Conservation (phyloP, 805 yeast genomes). For the Phaffomyces antillensis region DNA sequence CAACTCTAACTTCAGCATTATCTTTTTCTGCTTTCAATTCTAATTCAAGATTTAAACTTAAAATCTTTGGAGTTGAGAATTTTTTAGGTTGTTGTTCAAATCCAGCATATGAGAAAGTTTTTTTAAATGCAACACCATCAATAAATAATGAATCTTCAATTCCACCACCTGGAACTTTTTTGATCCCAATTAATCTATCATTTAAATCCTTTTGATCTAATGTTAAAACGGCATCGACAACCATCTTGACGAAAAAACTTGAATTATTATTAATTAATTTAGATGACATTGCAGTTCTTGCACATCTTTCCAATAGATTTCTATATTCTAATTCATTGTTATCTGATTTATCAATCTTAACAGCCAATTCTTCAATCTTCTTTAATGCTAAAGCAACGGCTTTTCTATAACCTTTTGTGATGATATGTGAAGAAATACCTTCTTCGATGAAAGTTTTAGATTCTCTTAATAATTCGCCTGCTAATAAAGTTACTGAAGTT, state of each 20-base stretch:
- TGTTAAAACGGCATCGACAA: constrained; percentile 87
- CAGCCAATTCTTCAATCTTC: constrained; percentile 67
- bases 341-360: constrained; percentile 50
- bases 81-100: constrained; percentile 96
- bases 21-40: constrained; percentile 98
- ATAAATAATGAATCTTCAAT: constrained; percentile 88
- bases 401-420: constrained; percentile 78
- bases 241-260: constrained; percentile 89
- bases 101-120: constrained; percentile 96
- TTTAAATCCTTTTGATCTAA: constrained; percentile 81
- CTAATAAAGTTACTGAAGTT: constrained; percentile 87
- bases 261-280: constrained; percentile 85
- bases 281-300: constrained; percentile 95
- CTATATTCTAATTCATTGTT: constrained; percentile 48
- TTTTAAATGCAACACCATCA: constrained; percentile 94
- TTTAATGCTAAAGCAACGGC: constrained; percentile 75
- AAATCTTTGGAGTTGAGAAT: constrained; percentile 72
- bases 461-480: constrained; percentile 92
- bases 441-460: constrained; percentile 89
- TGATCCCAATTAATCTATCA: constrained; percentile 87
- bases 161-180: constrained; percentile 92
- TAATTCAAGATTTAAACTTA: constrained; percentile 83
- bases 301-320: constrained; percentile 80
- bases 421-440: constrained; percentile 87
- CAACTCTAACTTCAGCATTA: constrained; percentile 96